These are phyloP conservation scores for Magnusiomyces suaveolens DNA, from an alignment of 1,139 yeast species.

Conservation along the genomic window DNA sequence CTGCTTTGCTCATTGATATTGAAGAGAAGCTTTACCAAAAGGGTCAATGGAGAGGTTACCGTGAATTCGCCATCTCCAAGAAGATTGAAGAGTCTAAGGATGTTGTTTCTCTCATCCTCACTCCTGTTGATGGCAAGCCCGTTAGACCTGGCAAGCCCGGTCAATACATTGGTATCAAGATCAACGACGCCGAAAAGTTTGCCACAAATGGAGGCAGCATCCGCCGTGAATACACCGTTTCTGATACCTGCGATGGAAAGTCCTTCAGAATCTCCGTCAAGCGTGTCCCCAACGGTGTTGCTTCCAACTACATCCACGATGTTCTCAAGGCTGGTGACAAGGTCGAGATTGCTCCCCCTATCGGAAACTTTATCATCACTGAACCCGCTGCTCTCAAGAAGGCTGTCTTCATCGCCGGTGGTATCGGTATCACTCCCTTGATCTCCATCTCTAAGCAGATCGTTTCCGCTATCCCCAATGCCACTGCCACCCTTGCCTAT, in stretches of 20 bases:
- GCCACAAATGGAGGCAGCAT: conserved; percentile 13
- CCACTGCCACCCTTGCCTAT: conserved; percentile 20
- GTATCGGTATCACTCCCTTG: conserved; percentile 62
- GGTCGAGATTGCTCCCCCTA: conserved; percentile 49
- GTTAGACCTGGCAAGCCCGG: conserved; percentile 42
- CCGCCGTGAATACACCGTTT: conserved; percentile 47
- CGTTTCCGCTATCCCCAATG: conserved; percentile 7
- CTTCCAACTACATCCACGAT: conserved; percentile 48
- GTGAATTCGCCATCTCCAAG: conserved; percentile 40
- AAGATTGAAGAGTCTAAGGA: conserved; percentile 39
- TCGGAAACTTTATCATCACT: conserved; percentile 43
- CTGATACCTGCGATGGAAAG: conserved; percentile 30
- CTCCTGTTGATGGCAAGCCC: conserved; percentile 39
- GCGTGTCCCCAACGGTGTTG: conserved; percentile 39
- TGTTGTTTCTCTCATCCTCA: conserved; percentile 45
- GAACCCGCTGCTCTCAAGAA: conserved; percentile 29
- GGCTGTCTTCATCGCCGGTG: conserved; percentile 46
- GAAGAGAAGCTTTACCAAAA: conserved; percentile 42
- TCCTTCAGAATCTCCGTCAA: conserved; percentile 49
- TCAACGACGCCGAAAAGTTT: conserved; percentile 33
- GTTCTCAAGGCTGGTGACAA: conserved; percentile 42
- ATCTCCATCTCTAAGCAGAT: conserved; percentile 43
- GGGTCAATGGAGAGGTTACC: conserved; percentile 47
- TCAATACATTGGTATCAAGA: conserved; percentile 51
- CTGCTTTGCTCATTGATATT: conserved; percentile 48